Evolutionary conservation across 108 stramenopile genomes (phyloP), one percentile per base, ranked within the genome.

Genomic region (Cyclotella sp.): DNA sequence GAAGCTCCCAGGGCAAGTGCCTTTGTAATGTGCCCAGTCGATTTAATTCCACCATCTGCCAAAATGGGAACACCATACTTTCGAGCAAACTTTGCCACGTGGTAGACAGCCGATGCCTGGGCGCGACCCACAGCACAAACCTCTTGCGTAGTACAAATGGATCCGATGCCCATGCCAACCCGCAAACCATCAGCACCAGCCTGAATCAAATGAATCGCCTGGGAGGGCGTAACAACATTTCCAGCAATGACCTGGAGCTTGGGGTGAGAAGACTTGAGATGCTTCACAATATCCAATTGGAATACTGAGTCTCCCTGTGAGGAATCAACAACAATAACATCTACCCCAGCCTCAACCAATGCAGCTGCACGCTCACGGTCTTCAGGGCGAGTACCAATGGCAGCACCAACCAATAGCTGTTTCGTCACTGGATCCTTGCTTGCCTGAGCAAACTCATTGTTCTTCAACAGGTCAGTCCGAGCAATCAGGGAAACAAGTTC

Each of bases 121-220:
- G 99, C 98, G 68, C 99, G 95, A 8, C 99, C 99, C 21, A 98
- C 98, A 15, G 99, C 99, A 79, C 98, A 96, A 21, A 99, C 98
- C 88, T 99, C 99, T 82, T 99, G 99, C 7, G 99, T 99, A 42
- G 99, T 99, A 75, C 99, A 99, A 69, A 99, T 99, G 51, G 96
- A 97, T 63, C 99, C 99, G 44, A 98, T 96, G 49, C 99, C 99
- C 99, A 99, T 99, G 58, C 99, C 99, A 16, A 99, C 98, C n/a
- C 99, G 92, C 24, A 99, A 88, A 41, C 98, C 99, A 82, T 99
- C 99, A n/a, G 96, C 99, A 34, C 99, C 99, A 53, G 98, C 98
- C 71, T 97, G 84, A 80, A 99, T 99, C 62, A 99, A 88, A 77
- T 97, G 95, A 29, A 92, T 81, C 24, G 98, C 98, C 87, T 99